These are phyloP conservation scores for Amniculicola lignicola DNA, from an alignment of 495 filamentous ascomycete species.

Conservation along the genomic window DNA sequence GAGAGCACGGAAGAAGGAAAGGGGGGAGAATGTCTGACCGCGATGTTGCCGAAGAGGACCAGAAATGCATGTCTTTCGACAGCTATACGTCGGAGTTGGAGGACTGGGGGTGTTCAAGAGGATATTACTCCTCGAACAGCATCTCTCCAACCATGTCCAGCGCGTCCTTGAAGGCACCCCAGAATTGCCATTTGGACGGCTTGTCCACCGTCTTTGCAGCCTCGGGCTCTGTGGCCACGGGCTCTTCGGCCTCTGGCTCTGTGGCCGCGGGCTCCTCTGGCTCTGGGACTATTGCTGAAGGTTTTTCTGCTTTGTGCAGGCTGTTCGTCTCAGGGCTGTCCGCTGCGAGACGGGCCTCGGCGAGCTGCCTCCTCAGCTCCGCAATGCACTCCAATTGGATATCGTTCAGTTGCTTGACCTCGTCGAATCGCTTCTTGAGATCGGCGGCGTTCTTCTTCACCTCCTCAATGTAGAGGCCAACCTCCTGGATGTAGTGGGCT, in stretches of 20 bases:
- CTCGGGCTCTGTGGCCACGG: not conserved
- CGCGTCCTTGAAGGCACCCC: slow-evolving; percentile 9
- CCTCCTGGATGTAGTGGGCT: slow-evolving; percentile 2
- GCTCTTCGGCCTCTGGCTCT: not conserved
- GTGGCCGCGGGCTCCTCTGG: not conserved
- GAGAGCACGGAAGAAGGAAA: too few species aligned
- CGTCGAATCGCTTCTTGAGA: slow-evolving; percentile 9
- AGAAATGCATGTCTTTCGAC: too few species aligned
- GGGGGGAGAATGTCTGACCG: too few species aligned
- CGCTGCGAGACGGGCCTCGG: not conserved
- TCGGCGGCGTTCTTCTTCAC: slow-evolving; percentile 10
- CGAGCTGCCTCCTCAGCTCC: slow-evolving; percentile 10
- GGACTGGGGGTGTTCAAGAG: too few species aligned
- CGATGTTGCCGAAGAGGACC: too few species aligned
- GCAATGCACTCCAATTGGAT: slow-evolving; percentile 16
- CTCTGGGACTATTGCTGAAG: not conserved
- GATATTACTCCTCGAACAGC: too few species aligned
- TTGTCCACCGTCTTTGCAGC: not conserved
- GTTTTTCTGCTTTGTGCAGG: not conserved
- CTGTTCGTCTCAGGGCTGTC: not conserved
- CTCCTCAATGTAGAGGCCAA: slow-evolving; percentile 1
- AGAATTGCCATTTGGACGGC: not conserved
- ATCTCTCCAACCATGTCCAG: slow-evolving; percentile 11
- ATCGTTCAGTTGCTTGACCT: slow-evolving; percentile 15
- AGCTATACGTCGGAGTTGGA: too few species aligned